Percentiles rank a stretch among this genome's conserved stretches.
Evolutionary conservation across 345 rosid species (phyloP).

Genomic region (Euphorbia tirucalli): DNA sequence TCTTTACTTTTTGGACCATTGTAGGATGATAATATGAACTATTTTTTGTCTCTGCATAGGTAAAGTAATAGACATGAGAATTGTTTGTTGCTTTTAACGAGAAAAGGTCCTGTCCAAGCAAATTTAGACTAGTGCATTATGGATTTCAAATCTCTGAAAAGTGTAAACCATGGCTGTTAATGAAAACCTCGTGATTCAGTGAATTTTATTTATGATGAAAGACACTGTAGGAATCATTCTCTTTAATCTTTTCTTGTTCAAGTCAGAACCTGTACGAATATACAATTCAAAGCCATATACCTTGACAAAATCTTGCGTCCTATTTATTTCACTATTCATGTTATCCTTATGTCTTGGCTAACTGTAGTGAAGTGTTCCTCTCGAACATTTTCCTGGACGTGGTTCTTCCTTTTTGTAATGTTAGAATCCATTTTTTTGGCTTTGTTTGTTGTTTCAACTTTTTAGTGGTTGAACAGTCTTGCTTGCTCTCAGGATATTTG

Average conservation of each 20-base stretch:
- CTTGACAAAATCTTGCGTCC: not conserved
- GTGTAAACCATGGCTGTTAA: not conserved
- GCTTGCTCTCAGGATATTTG: constrained; percentile 51
- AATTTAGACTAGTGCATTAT: not conserved
- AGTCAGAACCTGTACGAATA: not conserved
- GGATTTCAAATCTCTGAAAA: not conserved
- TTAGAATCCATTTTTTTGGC: not conserved
- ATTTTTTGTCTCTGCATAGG: not conserved
- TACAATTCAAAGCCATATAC: not conserved
- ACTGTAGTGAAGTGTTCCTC: not conserved
- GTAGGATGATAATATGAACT: not conserved
- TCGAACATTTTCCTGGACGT: not conserved
- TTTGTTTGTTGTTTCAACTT: constrained; percentile 6
- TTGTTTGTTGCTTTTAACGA: not conserved
- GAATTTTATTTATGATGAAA: not conserved
- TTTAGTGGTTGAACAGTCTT: constrained; percentile 3
- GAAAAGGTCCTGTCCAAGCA: not conserved
- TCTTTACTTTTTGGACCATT: not conserved
- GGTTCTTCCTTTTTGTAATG: not conserved
- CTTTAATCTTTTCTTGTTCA: not conserved
- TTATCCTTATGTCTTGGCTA: not conserved
- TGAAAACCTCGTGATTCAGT: no score
- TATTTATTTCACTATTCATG: not conserved
- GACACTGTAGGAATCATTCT: not conserved
- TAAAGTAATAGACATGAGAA: not conserved